Evolutionary conservation across 345 rosid genomes (phyloP).

Genomic region (Eucalyptus curtisii): DNA sequence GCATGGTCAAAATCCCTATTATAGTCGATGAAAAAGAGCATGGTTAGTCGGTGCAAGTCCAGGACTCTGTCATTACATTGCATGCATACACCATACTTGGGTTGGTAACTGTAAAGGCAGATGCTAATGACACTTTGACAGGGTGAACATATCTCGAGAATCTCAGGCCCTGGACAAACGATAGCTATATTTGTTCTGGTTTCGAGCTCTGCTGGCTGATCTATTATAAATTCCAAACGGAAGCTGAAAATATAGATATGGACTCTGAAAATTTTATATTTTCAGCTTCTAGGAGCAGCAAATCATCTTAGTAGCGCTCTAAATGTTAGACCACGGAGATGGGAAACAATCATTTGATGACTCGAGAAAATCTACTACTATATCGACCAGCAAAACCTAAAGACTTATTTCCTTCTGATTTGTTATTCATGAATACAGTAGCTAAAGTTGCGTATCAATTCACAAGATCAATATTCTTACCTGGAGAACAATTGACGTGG

Average conservation of each 20-base stretch:
- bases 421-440: neutral
- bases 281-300: neutral
- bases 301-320: neutral
- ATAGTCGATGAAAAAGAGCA: no score
- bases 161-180: neutral
- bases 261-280: no score
- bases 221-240: no score
- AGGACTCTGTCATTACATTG: no score
- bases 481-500: neutral
- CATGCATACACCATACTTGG: no score
- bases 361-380: neutral
- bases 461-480: neutral
- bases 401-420: no score
- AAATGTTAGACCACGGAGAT: neutral
- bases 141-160: no score
- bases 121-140: no score
- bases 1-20: no score
- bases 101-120: no score
- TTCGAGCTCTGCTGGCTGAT: neutral
- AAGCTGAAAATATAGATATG: no score
- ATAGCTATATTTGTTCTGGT: neutral
- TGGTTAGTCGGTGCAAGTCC: no score
- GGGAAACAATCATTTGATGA: neutral
- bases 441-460: neutral
- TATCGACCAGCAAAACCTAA: neutral